Conservation (phyloP, 2,329 filamentous ascomycete species). For the Fusarium newnesense region DNA sequence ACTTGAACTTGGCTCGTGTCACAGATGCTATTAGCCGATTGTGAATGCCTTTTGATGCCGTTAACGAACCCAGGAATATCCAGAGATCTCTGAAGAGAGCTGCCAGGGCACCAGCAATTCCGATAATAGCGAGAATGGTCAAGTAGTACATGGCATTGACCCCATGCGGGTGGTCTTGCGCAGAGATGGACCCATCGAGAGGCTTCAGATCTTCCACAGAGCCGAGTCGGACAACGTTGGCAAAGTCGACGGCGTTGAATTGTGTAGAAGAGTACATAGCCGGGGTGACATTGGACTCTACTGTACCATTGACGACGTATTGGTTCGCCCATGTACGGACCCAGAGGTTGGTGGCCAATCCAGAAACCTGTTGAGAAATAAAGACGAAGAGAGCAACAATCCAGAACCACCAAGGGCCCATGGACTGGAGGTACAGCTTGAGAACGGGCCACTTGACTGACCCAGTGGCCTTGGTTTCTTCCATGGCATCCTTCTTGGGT, state of each 20-base stretch:
- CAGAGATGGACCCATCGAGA: conserved; percentile 4
- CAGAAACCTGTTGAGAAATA: conserved; percentile 82
- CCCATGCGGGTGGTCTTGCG: conserved; percentile 47
- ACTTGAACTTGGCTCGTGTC: conserved; percentile 92
- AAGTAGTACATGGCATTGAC: conserved; percentile 90
- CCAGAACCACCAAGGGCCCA: conserved; percentile 99
- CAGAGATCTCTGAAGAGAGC: conserved; percentile 86
- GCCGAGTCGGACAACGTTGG: conserved; percentile 53
- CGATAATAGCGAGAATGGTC: conserved; percentile 82
- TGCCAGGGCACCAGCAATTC: conserved; percentile 79
- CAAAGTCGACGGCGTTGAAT: conserved; percentile 47
- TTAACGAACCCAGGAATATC: conserved; percentile 91
- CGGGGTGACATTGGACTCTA: conserved; percentile 32
- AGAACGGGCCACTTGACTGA: conserved; percentile 91
- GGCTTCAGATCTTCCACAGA: conserved; percentile 36
- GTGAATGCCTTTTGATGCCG: conserved; percentile 88
- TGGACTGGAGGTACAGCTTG: conserved; percentile 83
- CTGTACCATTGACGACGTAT: conserved; percentile 66
- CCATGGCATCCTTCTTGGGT: conserved; percentile 63
- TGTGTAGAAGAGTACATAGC: conserved; percentile 41
- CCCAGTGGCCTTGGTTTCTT: conserved; percentile 84
- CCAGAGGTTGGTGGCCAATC: conserved; percentile 92
- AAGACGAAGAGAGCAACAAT: conserved; percentile 79
- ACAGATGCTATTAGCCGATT: conserved; percentile 80
- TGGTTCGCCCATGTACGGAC: conserved; percentile 95